phyloP scores from a whole-genome alignment of 106 monocot species.

The Cymbidium sinense region DNA sequence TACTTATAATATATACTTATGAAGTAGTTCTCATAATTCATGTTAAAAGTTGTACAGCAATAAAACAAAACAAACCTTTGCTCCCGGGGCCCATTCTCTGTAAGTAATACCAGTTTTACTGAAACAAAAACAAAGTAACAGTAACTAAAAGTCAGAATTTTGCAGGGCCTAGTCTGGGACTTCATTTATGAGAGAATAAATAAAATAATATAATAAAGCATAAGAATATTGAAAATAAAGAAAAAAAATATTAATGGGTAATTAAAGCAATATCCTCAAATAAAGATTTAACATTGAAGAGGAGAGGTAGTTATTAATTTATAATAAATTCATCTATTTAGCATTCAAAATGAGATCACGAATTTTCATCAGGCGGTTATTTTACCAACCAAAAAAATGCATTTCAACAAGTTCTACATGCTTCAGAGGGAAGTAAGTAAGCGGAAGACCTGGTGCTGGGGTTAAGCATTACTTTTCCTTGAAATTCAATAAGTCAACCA shows the following conservation, averaged over 20 bases:
- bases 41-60: not conserved
- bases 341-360: not conserved
- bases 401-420: not conserved
- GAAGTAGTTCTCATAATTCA: not conserved
- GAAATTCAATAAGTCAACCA: not conserved
- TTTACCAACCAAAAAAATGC: not conserved
- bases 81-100: conserved; percentile 99
- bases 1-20: not conserved
- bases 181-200: not conserved
- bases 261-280: not conserved
- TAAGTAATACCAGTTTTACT: conserved; percentile 85
- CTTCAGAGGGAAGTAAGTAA: not conserved
- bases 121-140: conserved; percentile 20
- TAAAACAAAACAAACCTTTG: conserved; percentile 50
- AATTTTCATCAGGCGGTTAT: not conserved
- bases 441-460: not conserved
- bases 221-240: not conserved
- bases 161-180: not conserved
- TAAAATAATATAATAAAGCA: not conserved
- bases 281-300: not conserved
- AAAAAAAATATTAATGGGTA: not conserved
- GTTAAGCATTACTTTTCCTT: not conserved
- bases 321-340: not conserved
- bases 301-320: not conserved
- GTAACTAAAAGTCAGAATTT: not conserved